Percentiles rank a stretch among this genome's conserved stretches.
These are phyloP conservation scores for Eucalyptus pauciflora DNA, from an alignment of 345 rosid species.

Conservation along the genomic window DNA sequence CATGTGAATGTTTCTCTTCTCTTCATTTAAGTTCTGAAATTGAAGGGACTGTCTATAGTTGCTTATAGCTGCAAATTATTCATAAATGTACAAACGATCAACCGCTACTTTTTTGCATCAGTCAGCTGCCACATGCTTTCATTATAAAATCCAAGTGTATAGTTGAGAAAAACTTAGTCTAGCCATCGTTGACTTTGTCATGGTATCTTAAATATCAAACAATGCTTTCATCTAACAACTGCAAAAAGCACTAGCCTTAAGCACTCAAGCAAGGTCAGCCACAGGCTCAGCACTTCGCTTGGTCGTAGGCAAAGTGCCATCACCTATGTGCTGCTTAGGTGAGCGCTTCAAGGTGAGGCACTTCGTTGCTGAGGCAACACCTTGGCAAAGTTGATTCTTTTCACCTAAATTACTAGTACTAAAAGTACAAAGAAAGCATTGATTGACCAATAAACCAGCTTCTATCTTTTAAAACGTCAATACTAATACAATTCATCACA, in stretches of 20 bases:
- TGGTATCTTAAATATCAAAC: background rate
- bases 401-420: background rate
- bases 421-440: background rate
- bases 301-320: background rate
- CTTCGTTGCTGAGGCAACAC: background rate
- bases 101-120: background rate
- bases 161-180: background rate
- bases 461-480: background rate
- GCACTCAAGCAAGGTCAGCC: background rate
- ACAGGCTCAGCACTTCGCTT: background rate
- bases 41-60: slow-evolving; percentile 97
- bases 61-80: slow-evolving; percentile 59
- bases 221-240: background rate
- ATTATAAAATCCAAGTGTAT: background rate
- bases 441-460: background rate
- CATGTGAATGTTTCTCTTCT: slow-evolving; percentile 83
- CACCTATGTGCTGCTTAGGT: background rate
- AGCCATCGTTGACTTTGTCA: background rate
- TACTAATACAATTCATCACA: background rate
- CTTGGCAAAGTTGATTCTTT: background rate
- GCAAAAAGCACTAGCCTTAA: background rate
- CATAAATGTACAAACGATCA: background rate
- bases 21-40: slow-evolving; percentile 85
- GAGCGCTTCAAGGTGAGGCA: background rate
- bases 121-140: background rate